A percentile compares a stretch with the other conserved stretches of the same genome.
Evolutionary conservation across 805 yeast species (phyloP).

Genomic region (Kodamaea kaohsiungensis): DNA sequence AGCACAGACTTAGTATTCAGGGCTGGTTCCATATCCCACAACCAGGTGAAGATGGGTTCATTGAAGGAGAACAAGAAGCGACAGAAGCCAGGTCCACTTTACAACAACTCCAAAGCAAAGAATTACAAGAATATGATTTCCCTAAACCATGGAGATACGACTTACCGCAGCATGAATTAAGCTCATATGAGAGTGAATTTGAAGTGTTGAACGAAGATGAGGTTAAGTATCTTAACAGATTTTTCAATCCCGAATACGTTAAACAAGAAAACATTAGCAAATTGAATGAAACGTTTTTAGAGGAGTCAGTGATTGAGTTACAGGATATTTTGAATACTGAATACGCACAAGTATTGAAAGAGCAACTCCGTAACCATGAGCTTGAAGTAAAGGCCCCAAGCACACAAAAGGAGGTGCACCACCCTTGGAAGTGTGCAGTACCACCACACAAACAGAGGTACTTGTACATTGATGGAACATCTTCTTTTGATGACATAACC

Average conservation of each 20-base stretch:
- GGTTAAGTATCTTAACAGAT: conserved; percentile 49
- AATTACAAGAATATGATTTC: conserved; percentile 75
- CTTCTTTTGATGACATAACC: conserved; percentile 5
- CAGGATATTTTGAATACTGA: conserved; percentile 60
- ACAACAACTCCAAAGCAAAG: conserved; percentile 75
- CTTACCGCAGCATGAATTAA: conserved; percentile 40
- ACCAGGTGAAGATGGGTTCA: conserved; percentile 81
- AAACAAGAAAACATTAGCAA: conserved; percentile 28
- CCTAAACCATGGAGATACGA: conserved; percentile 63
- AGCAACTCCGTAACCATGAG: conserved; percentile 55
- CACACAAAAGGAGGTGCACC: conserved; percentile 50
- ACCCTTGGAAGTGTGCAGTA: conserved; percentile 87
- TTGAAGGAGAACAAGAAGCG: conserved; percentile 78
- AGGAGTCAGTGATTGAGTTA: conserved; percentile 71
- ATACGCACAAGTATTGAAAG: conserved; percentile 48
- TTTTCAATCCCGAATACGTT: conserved; percentile 54
- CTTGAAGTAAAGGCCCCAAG: conserved; percentile 63
- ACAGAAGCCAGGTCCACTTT: conserved; percentile 75
- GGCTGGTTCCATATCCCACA: conserved; percentile 99
- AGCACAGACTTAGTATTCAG: conserved; percentile 87
- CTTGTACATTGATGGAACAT: conserved; percentile 71
- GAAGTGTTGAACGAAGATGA: conserved; percentile 39
- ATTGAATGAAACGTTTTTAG: conserved; percentile 55
- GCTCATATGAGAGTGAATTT: conserved; percentile 25
- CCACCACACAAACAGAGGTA: conserved; percentile 94